phyloP scores from a whole-genome alignment of 2,329 filamentous ascomycete species.

The Penicillium sp. region DNA sequence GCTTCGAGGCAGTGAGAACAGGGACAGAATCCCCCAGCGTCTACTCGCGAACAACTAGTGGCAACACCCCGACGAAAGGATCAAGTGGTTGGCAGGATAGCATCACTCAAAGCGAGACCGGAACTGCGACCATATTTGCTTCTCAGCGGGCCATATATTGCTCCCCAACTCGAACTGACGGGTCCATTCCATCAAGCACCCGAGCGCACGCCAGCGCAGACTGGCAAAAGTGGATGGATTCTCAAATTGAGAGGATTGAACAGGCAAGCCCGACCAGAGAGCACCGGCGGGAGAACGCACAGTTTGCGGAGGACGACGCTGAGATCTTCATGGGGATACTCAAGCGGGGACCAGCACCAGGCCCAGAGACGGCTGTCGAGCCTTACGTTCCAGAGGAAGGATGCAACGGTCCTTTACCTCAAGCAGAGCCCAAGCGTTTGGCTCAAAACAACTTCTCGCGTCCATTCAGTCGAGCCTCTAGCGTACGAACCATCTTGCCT shows the following conservation, averaged over 20 bases:
- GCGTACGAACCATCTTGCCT: conserved; percentile 24
- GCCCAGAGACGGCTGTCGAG: background rate
- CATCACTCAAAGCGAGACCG: conserved; percentile 25
- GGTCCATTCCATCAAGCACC: conserved; percentile 1
- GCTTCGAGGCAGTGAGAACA: conserved; percentile 3
- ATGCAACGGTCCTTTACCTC: background rate
- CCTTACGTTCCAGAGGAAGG: background rate
- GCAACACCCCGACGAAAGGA: conserved; percentile 27
- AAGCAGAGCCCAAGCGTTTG: conserved; percentile 6
- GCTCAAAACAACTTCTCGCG: conserved; percentile 39
- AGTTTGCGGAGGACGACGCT: conserved; percentile 35
- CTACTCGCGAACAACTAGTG: conserved; percentile 46
- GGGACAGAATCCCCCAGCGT: conserved; percentile 41
- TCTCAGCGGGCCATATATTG: conserved; percentile 32
- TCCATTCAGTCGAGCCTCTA: conserved; percentile 38
- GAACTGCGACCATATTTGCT: conserved; percentile 42
- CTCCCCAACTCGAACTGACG: conserved; percentile 29
- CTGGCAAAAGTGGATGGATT: conserved; percentile 43
- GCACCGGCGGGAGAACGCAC: conserved; percentile 43
- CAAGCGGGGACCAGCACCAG: conserved; percentile 1
- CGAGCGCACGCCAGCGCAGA: conserved; percentile 31
- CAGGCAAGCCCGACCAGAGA: conserved; percentile 26
- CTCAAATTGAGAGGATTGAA: conserved; percentile 38
- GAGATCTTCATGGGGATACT: conserved; percentile 16
- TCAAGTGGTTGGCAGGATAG: conserved; percentile 4